Evolutionary conservation across 306 rosid species (phyloP).

Genomic region (Acacia acuminata): DNA sequence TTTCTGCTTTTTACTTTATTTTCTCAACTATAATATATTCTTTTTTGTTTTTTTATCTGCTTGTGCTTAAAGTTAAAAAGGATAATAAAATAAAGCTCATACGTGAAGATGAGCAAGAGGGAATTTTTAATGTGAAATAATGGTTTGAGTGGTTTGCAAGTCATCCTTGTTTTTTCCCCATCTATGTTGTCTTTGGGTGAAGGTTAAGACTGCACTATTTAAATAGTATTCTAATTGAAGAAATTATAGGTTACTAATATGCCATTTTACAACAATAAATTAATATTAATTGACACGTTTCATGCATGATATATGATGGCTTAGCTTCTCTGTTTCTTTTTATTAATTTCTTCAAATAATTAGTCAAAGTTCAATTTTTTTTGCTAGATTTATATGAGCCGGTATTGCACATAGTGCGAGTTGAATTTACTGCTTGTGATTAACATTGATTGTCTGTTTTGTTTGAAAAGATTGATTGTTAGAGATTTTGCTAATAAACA

Average conservation of each 20-base stretch:
- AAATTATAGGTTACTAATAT: neutral
- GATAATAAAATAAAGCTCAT: neutral
- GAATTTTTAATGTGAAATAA: neutral
- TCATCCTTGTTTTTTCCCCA: slow-evolving; percentile 17
- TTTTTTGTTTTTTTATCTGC: neutral
- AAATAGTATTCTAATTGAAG: neutral
- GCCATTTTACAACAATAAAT: neutral
- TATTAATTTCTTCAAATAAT: neutral
- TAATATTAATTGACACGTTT: slow-evolving; percentile 11
- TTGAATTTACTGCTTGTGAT: neutral
- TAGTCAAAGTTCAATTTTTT: neutral
- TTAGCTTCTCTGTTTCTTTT: neutral
- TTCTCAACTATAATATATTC: neutral
- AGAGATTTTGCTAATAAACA: neutral
- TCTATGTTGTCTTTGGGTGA: slow-evolving; percentile 25
- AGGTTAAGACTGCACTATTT: slow-evolving; percentile 15
- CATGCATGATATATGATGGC: neutral
- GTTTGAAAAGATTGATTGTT: neutral
- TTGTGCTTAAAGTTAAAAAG: neutral
- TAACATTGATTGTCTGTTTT: neutral
- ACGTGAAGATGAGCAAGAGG: neutral
- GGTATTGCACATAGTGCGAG: neutral
- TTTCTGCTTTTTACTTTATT: neutral
- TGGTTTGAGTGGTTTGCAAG: slow-evolving; percentile 29
- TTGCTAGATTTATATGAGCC: neutral